Percentiles rank a stretch among this genome's conserved stretches.
These are phyloP conservation scores for Penicillium roqueforti DNA, from an alignment of 495 filamentous ascomycete species.

Conservation along the genomic window DNA sequence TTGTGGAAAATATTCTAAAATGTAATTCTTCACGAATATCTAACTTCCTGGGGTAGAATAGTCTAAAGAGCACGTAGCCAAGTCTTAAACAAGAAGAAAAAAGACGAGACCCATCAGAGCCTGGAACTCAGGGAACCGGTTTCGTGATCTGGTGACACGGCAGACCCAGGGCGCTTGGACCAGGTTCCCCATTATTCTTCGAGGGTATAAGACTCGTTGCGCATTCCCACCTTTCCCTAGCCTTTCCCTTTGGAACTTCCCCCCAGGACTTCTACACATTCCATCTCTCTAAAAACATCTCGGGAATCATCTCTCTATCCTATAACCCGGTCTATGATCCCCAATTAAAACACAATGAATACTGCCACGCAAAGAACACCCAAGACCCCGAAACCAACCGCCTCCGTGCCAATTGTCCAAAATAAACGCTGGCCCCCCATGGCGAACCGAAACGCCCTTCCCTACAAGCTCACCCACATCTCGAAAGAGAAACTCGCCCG, in stretches of 20 bases:
- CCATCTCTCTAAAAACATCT: neutral
- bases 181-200: slow-evolving; percentile 19
- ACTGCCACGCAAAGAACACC: slow-evolving; percentile 12
- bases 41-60: neutral
- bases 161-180: slow-evolving; percentile 12
- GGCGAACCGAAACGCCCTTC: slow-evolving; percentile 39
- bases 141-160: slow-evolving; percentile 21
- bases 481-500: slow-evolving; percentile 42
- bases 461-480: slow-evolving; percentile 41
- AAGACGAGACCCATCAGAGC: slow-evolving; percentile 2
- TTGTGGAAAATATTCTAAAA: neutral
- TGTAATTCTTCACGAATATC: too few relatives aligned
- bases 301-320: too few relatives aligned
- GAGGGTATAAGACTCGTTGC: slow-evolving; percentile 17
- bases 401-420: slow-evolving; percentile 23
- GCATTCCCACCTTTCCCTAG: neutral
- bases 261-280: neutral
- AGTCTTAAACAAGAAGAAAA: neutral
- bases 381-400: slow-evolving; percentile 17
- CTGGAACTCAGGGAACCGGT: slow-evolving; percentile 30
- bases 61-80: neutral
- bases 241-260: slow-evolving; percentile 1
- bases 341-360: slow-evolving; percentile 16
- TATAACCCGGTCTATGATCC: neutral
- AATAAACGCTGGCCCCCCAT: slow-evolving; percentile 41